Conservation (phyloP, 108 stramenopile species). For the Conticribra guillardii region DNA sequence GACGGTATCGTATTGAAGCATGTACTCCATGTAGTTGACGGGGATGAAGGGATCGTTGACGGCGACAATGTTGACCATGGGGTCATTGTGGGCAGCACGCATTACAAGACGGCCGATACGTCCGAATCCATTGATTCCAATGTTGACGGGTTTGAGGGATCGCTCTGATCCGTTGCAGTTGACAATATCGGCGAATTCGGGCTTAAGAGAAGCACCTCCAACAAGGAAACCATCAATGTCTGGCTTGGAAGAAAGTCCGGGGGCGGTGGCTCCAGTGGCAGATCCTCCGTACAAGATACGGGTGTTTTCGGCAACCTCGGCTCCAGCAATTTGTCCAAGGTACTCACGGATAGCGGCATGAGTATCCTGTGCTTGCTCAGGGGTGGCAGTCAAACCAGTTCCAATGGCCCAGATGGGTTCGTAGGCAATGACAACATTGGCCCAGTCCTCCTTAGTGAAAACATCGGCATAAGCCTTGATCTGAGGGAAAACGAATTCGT, state of each 20-base stretch:
- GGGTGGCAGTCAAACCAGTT: constrained; percentile 95
- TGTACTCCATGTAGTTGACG: constrained; percentile 79
- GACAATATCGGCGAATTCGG: constrained; percentile 95
- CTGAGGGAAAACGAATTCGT: constrained; percentile 97
- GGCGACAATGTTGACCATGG: constrained; percentile 93
- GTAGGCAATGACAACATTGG: constrained; percentile 87
- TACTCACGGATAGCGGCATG: constrained; percentile 88
- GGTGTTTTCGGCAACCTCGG: constrained; percentile 83
- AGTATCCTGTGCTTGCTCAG: constrained; percentile 96
- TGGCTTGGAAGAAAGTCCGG: constrained; percentile 90
- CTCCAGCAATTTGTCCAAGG: constrained; percentile 84
- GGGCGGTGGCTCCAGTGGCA: constrained; percentile 89
- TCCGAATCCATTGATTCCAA: constrained; percentile 98
- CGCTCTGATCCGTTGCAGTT: constrained; percentile 77
- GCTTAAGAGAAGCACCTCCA: constrained; percentile 98
- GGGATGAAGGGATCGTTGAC: constrained; percentile 81
- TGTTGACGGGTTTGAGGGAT: constrained; percentile 62
- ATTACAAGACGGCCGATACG: constrained; percentile 99
- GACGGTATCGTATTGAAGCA: constrained; percentile 91
- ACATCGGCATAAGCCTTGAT: constrained; percentile 94
- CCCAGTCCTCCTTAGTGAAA: constrained; percentile 88
- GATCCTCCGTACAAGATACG: constrained; percentile 97
- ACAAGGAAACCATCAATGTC: constrained; percentile 99
- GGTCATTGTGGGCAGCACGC: constrained; percentile 92
- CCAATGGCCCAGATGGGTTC: constrained; percentile 99